Percentiles rank a stretch among this genome's conserved stretches.
phyloP scores from a whole-genome alignment of 2,329 filamentous ascomycete species.

The Penicillium oxalicum region DNA sequence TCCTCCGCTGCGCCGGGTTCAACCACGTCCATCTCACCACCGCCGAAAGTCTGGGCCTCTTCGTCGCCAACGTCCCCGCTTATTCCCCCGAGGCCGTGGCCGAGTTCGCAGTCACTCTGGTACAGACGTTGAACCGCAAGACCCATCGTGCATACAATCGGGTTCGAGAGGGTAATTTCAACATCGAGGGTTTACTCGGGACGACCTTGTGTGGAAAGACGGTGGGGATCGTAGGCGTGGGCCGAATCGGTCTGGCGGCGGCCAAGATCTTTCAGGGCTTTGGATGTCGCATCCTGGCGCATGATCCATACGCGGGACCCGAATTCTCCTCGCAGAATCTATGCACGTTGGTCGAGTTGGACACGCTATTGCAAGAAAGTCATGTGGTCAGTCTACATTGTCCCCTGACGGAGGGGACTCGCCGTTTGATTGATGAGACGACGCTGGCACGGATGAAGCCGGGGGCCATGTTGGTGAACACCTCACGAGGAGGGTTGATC shows the following conservation, averaged over 20 bases:
- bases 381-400: slow-evolving; percentile 64
- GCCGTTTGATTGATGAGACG: slow-evolving; percentile 54
- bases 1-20: slow-evolving; percentile 63
- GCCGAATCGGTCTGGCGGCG: slow-evolving; percentile 58
- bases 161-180: slow-evolving; percentile 63
- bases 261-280: slow-evolving; percentile 60
- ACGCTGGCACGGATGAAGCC: slow-evolving; percentile 53
- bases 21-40: slow-evolving; percentile 59
- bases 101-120: slow-evolving; percentile 62
- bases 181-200: slow-evolving; percentile 55
- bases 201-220: slow-evolving; percentile 58
- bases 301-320: slow-evolving; percentile 52
- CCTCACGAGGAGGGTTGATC: slow-evolving; percentile 60
- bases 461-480: slow-evolving; percentile 58
- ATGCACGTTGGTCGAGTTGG: slow-evolving; percentile 51
- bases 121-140: slow-evolving; percentile 62
- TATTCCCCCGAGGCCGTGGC: slow-evolving; percentile 66
- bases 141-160: slow-evolving; percentile 64
- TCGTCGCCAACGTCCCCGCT: slow-evolving; percentile 61
- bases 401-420: slow-evolving; percentile 55
- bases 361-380: slow-evolving; percentile 49
- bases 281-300: slow-evolving; percentile 57
- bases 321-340: slow-evolving; percentile 39
- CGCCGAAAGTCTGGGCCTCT: slow-evolving; percentile 51
- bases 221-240: slow-evolving; percentile 60